Evolutionary conservation across 1,284 basidiomycete species (phyloP), one percentile per base, ranked within the genome.

Genomic region (Apiotrichum akiyoshidainum): DNA sequence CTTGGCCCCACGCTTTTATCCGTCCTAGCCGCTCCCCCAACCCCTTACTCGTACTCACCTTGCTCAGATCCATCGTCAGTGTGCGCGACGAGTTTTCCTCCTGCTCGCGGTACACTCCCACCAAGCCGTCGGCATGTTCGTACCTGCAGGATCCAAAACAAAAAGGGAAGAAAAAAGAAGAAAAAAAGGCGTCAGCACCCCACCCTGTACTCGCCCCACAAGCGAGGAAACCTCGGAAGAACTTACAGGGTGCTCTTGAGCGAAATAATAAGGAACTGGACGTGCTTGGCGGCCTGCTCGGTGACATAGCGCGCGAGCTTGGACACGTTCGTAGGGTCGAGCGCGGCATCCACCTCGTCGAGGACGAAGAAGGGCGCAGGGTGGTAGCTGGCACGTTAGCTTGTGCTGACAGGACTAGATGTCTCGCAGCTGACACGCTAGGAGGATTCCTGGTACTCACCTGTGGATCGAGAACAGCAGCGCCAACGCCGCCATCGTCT

Each of bases 281-380:
- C 94, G 9, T 66, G 51, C 56, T 70, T 68, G 44, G 69, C 69
- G 1, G 90, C 86, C 65, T 92, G 89, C 19, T 83, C 80, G 4
- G 88, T 84, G 61, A 95, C 92, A 74, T 95, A 97, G 63, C 89
- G 88, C 9, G 92, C 93, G 35, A 96, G 86, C 75, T 92, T 91
- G 41, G 90, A 87, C 2, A 96, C 93, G 67, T 97, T 97, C 19
- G 91, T 93, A 72, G 96, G 93, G 79, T 96, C 93, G 37, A 99
- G 82, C 0, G 96, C 95, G 1, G 96, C 95, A 68, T 98, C 95
- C 13, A 98, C 93, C 78, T 99, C 96, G 74, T 99, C 96, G 21
- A 99, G 82, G 13, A 99, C 95, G 75, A 99, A 99, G 82, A 99
- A 99, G 0, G 96, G 96, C 1, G 95, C 92, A 1, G 96, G 96